phyloP scores from a whole-genome alignment of 2,329 filamentous ascomycete genomes.

The Penicillium sp. region DNA sequence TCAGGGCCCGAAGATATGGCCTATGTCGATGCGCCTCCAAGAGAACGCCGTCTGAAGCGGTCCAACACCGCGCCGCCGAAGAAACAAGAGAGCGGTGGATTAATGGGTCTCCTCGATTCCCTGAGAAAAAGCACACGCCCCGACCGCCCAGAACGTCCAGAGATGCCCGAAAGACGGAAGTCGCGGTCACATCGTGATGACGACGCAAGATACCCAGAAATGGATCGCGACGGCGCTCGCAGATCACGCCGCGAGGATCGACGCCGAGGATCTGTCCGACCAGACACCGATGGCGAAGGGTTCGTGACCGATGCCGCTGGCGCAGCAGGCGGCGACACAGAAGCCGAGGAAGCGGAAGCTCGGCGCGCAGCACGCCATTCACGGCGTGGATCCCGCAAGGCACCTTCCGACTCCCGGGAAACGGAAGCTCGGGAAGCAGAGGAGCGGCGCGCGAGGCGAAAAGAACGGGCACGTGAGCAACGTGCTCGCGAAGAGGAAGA shows the following conservation, averaged over 20 bases:
- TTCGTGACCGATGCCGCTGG: conserved; percentile 37
- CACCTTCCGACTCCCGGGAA: conserved; percentile 30
- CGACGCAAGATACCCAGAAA: conserved; percentile 27
- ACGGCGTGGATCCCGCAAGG: conserved; percentile 38
- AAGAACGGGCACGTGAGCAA: conserved; percentile 29
- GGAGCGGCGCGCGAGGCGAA: conserved; percentile 26
- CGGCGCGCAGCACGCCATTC: conserved; percentile 56
- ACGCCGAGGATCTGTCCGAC: conserved; percentile 33
- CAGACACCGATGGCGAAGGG: conserved; percentile 45
- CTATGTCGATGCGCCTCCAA: conserved; percentile 43
- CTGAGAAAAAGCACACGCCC: conserved; percentile 27
- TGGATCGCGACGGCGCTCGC: conserved; percentile 31
- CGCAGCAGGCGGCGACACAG: conserved; percentile 32
- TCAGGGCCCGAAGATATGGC: conserved; percentile 45
- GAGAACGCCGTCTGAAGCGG: conserved; percentile 50
- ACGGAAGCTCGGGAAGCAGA: conserved; percentile 34
- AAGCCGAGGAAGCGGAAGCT: conserved; percentile 50
- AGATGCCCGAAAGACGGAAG: conserved; percentile 31
- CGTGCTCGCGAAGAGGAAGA: conserved; percentile 41
- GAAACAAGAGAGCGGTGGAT: conserved; percentile 47
- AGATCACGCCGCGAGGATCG: conserved; percentile 31
- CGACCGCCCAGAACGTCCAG: conserved; percentile 11
- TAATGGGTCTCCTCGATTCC: conserved; percentile 56
- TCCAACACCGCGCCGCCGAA: conserved; percentile 54
- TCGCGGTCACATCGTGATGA: conserved; percentile 34